These are phyloP conservation scores for Colletotrichum chrysophilum DNA, from an alignment of 2,329 filamentous ascomycete species.

Conservation along the genomic window DNA sequence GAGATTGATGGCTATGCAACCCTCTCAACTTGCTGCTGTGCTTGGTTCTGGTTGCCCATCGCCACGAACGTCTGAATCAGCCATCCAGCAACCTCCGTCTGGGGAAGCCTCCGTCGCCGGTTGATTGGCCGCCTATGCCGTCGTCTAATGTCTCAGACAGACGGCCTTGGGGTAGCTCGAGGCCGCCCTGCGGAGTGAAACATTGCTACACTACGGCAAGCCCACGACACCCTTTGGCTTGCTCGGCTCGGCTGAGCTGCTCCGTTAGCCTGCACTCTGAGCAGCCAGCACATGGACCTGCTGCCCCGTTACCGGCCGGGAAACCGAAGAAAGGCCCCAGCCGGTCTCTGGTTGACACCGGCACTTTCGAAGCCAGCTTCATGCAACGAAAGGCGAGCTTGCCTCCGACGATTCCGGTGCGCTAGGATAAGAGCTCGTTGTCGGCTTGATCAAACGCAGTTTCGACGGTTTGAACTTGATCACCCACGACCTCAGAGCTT, in stretches of 20 bases:
- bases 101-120: background rate
- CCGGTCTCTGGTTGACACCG: background rate
- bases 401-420: background rate
- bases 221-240: background rate
- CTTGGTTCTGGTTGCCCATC: background rate
- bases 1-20: background rate
- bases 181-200: slow-evolving; percentile 8
- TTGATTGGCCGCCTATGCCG: background rate
- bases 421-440: background rate
- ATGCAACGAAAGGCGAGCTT: background rate
- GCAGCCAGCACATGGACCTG: background rate
- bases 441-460: background rate
- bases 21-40: background rate
- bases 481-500: background rate
- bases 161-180: slow-evolving; percentile 1
- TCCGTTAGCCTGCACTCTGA: background rate
- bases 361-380: background rate
- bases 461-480: background rate
- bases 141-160: slow-evolving; percentile 13
- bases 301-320: background rate
- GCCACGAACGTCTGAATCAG: background rate
- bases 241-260: background rate
- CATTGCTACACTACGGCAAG: background rate
- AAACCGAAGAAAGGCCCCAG: background rate
- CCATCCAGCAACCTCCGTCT: background rate